These are phyloP conservation scores for Backusella parvicylindrica DNA, from an alignment of 192 early-diverging fungal species.

Conservation along the genomic window DNA sequence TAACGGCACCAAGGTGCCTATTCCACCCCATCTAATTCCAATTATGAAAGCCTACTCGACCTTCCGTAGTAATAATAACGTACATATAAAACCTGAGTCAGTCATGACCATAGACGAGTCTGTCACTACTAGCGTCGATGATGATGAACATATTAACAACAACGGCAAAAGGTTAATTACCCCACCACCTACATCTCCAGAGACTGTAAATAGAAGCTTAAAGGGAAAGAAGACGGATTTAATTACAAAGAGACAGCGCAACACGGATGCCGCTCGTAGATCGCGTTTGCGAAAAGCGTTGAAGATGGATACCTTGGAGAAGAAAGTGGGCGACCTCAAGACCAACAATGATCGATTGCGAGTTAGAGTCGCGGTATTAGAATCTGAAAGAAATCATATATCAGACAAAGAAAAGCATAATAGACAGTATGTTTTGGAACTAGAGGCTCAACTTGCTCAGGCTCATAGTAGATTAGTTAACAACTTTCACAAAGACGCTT, in stretches of 20 bases:
- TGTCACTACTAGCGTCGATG: background rate
- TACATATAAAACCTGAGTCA: background rate
- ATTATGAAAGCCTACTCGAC: background rate
- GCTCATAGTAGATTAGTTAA: conserved; percentile 5
- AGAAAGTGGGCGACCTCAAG: conserved; percentile 11
- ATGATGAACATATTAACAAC: background rate
- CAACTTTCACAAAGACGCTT: background rate
- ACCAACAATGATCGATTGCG: conserved; percentile 12
- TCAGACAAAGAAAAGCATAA: conserved; percentile 1
- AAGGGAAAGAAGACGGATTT: conserved; percentile 6
- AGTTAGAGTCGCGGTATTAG: conserved; percentile 6
- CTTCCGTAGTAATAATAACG: background rate
- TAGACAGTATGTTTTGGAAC: conserved; percentile 5
- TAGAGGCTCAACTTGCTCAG: conserved; percentile 19
- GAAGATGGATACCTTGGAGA: conserved; percentile 16
- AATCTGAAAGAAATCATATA: background rate
- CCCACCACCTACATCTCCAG: background rate
- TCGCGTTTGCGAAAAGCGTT: conserved; percentile 19
- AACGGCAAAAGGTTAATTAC: background rate
- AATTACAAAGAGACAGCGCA: conserved; percentile 20
- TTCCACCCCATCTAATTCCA: conserved; percentile 2
- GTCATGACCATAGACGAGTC: background rate
- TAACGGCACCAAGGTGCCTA: background rate
- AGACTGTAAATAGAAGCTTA: background rate
- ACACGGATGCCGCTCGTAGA: conserved; percentile 24